Base-by-base conservation (phyloP, 2,329 filamentous ascomycete genomes). In the Pseudogymnoascus verrucosus region DNA sequence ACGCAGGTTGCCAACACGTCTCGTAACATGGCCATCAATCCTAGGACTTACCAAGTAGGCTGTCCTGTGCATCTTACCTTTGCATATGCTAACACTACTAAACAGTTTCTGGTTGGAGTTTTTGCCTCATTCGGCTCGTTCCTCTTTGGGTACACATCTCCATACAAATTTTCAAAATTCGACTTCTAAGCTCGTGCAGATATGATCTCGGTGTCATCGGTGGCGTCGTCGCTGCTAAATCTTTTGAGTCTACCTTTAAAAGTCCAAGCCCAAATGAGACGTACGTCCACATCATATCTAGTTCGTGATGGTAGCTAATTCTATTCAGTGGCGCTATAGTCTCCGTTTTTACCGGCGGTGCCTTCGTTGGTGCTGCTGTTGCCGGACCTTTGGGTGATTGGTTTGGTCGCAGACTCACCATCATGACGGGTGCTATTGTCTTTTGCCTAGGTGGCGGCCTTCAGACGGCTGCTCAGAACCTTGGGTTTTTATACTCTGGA, bases 391-490 rank as follows among this genome's bases (percentile, higher is more conserved):
- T 85, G 16, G 88, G 85, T 28, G 89, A 88, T 63, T 78, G 72
- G 61, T 74, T 90, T 3, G 89, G 89, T 40, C 83, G 89, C 66
- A 84, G 86, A 71, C 76, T 77, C 71, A 90, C 89, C 4, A 92
- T 92, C 68, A 74, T 88, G 62, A 75, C 87, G 28, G 89, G 89
- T 11, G 82, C 85, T 31, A 1, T 87, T 3, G 76, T 91, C 65
- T 37, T 92, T 92, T 80, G 84, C 61, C 74, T 92, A 3, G 89
- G 89, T 19, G 89, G 88, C 62, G 79, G 77, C 39, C 77, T 93
- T 5, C 89, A 92, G 71, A 89, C 89, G 1, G 88, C 81, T 1
- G 89, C 89, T 0, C 71, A 75, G 60, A 72, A 69, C 5, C 75
- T 80, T 19, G 69, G 75, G 2, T 91, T 85, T 69, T 78, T 92